Conservation (phyloP, 805 yeast species). For the Starmerella scarabaei region DNA sequence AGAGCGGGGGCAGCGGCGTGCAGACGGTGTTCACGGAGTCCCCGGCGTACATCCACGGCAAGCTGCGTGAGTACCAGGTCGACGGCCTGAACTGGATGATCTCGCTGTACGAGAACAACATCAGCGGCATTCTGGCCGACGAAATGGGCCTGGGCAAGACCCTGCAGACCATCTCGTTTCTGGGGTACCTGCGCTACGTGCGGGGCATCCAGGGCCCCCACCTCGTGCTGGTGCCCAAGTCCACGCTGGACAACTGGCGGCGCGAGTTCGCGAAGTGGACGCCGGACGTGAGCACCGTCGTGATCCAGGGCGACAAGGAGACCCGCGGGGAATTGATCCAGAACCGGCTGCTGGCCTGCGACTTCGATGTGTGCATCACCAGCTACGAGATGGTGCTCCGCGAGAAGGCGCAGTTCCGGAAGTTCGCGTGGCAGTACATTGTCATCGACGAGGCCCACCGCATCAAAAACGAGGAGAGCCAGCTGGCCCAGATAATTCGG, state of each 20-base stretch:
- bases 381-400: slow-evolving; percentile 89
- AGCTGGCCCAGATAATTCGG: slow-evolving; percentile 83
- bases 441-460: slow-evolving; percentile 95
- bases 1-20: slow-evolving; percentile 38
- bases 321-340: slow-evolving; percentile 50
- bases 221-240: slow-evolving; percentile 84
- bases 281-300: slow-evolving; percentile 76
- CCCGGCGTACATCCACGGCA: slow-evolving; percentile 66
- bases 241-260: slow-evolving; percentile 92
- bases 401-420: slow-evolving; percentile 69
- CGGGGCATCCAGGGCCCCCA: slow-evolving; percentile 79
- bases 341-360: slow-evolving; percentile 47
- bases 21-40: slow-evolving; percentile 72
- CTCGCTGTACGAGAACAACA: slow-evolving; percentile 69
- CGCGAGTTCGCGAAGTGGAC: slow-evolving; percentile 94
- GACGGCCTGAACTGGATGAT: slow-evolving; percentile 95
- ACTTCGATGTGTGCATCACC: slow-evolving; percentile 81
- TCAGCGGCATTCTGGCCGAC: slow-evolving; percentile 91
- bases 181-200: slow-evolving; percentile 74
- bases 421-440: slow-evolving; percentile 84
- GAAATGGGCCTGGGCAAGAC: slow-evolving; percentile 99
- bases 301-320: slow-evolving; percentile 85
- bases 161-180: slow-evolving; percentile 80
- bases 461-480: slow-evolving; percentile 86
- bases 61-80: slow-evolving; percentile 76